phyloP scores from a whole-genome alignment of 177 flowering plant species.

The Vitis hybrid region DNA sequence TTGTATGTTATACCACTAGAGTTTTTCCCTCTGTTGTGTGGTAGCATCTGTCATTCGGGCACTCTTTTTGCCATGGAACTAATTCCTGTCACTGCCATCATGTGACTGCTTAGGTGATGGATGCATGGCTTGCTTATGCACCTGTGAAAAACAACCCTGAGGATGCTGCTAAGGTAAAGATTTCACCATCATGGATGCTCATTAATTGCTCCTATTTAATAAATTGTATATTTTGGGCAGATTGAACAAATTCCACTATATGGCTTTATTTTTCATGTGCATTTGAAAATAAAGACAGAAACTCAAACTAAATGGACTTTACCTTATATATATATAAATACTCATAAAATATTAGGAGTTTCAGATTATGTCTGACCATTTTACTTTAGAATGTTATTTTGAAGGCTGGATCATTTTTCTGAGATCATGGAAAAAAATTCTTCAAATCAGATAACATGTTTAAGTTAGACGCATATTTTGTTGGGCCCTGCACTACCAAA shows the following conservation, averaged over 20 bases:
- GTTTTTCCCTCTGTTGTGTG: neutral
- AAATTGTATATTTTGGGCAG: neutral
- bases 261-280: too few relatives aligned
- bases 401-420: too few relatives aligned
- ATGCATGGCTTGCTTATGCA: slow-evolving; percentile 97
- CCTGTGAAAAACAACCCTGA: slow-evolving; percentile 99
- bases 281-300: too few relatives aligned
- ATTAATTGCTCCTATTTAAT: neutral
- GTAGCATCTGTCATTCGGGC: neutral
- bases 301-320: too few relatives aligned
- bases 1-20: neutral
- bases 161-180: slow-evolving; percentile 90
- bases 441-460: too few relatives aligned
- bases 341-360: too few relatives aligned
- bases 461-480: too few relatives aligned
- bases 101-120: slow-evolving; percentile 64
- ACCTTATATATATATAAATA: too few relatives aligned
- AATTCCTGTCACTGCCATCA: neutral
- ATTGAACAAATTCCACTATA: neutral
- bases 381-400: too few relatives aligned
- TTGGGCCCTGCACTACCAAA: too few relatives aligned
- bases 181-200: neutral
- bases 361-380: too few relatives aligned
- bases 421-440: too few relatives aligned
- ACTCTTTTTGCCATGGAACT: neutral